A percentile compares a stretch with the other conserved stretches of the same genome.
These are phyloP conservation scores for Alternaria sp. DNA, from an alignment of 2,329 filamentous ascomycete genomes.

Conservation along the genomic window DNA sequence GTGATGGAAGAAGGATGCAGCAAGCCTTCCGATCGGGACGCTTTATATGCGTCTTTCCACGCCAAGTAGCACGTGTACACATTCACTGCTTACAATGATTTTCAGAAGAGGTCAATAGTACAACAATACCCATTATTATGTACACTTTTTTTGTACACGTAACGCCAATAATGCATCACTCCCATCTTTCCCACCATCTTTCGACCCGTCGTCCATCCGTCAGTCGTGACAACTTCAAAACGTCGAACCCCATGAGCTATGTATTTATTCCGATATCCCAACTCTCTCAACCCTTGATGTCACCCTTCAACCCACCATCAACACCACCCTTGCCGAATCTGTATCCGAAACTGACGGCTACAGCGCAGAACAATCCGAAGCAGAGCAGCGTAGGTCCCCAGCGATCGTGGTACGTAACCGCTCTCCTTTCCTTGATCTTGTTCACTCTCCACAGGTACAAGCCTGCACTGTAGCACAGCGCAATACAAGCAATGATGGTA, in stretches of 20 bases:
- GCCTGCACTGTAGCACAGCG: conserved; percentile 81
- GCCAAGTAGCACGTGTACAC: no score
- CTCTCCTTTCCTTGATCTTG: conserved; percentile 81
- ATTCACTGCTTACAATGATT: no score
- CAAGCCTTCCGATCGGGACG: no score
- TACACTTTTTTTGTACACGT: not conserved
- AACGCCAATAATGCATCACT: not conserved
- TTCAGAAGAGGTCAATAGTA: not conserved
- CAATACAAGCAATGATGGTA: conserved; percentile 77
- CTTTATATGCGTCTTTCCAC: no score
- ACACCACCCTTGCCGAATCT: conserved; percentile 65
- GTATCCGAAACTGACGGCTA: conserved; percentile 80
- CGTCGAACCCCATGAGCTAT: not conserved
- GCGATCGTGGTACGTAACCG: conserved; percentile 90
- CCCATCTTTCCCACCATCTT: not conserved
- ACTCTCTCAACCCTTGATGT: conserved; percentile 4
- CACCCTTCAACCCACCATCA: conserved; percentile 52
- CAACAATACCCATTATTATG: not conserved
- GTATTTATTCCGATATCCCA: not conserved
- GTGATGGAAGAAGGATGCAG: no score
- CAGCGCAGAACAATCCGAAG: conserved; percentile 72
- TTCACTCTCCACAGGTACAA: conserved; percentile 88
- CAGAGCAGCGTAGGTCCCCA: conserved; percentile 84
- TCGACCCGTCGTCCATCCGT: not conserved
- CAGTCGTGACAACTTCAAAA: not conserved